Evolutionary conservation across 345 rosid species (phyloP).

Genomic region (Linum tenue): DNA sequence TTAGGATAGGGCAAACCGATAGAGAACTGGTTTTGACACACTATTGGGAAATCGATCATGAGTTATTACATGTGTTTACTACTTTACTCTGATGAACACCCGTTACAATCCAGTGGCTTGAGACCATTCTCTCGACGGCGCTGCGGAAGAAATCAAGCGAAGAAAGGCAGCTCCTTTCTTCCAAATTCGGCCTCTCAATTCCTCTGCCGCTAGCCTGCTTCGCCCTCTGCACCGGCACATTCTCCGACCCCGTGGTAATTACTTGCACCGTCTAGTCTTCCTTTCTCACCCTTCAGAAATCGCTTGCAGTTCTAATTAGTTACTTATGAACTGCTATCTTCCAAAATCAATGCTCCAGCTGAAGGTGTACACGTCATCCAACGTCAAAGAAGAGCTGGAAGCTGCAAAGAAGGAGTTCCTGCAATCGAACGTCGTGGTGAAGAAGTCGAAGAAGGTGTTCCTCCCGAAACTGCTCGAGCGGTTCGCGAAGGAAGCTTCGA

Average conservation of each 20-base stretch:
- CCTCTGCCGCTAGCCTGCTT: conserved; percentile 63
- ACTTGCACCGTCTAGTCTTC: not conserved
- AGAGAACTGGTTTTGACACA: not conserved
- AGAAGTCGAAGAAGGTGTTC: conserved; percentile 56
- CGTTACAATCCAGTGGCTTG: conserved; percentile 60
- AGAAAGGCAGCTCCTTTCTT: conserved; percentile 46
- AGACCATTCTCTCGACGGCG: conserved; percentile 66
- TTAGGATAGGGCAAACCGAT: too few species aligned
- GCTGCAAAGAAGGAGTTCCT: conserved; percentile 65
- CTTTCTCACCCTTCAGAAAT: not conserved
- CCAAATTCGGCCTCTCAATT: conserved; percentile 48
- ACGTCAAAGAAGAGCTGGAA: conserved; percentile 55
- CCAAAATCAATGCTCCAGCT: conserved; percentile 30
- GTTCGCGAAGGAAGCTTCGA: conserved; percentile 55
- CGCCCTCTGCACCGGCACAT: conserved; percentile 74
- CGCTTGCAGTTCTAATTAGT: too few species aligned
- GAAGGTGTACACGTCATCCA: conserved; percentile 55
- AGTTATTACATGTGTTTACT: not conserved
- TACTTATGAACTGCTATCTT: too few species aligned
- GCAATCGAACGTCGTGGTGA: conserved; percentile 40
- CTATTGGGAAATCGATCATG: not conserved
- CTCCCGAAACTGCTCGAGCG: conserved; percentile 64
- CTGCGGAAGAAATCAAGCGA: conserved; percentile 62
- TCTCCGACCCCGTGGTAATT: conserved; percentile 82
- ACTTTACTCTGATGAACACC: conserved; percentile 2